Evolutionary conservation across 2,329 filamentous ascomycete genomes (phyloP), one percentile per base, ranked within the genome.

Genomic region (Neofusicoccum kwambonambiense): DNA sequence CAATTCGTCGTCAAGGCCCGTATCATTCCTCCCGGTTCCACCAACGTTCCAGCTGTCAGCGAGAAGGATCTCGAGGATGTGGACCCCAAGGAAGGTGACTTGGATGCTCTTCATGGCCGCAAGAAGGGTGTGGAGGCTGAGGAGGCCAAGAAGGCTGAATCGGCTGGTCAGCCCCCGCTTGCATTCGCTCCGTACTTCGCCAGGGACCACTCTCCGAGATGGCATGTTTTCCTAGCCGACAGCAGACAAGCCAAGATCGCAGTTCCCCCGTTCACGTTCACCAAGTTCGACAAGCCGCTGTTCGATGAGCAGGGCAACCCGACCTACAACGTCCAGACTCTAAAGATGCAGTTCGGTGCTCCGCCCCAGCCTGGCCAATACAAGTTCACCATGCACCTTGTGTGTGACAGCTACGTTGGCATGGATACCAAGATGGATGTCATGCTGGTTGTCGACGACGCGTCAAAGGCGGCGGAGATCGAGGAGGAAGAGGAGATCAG

Each of bases 241-340:
- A 90, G 89, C 71, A 96, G 96, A 80, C 91, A 96, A 75, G 93
- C 92, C 74, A 96, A 96, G 80, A 94, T 99, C 79, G 93, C 94
- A 17, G 95, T 99, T 2, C 94, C 94, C 2, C 95, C 96, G 0
- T 97, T 97, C 77, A 92, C 91, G n/a, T 98, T 99, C 79, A 89
- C 89, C 47, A 89, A 89, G 51, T 98, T 99, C 75, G 93, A 97
- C 78, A 90, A 93, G 81, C 91, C 92, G 35, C 88, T 97, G 37
- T 90, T 95, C 68, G 88, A 90, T 70, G 88, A 87, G 45, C 85
- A 88, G 67, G 92, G 91, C 71, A 91, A 90, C 75, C 94, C 94
- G 2, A 98, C 95, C 2, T 99, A 92, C 81, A 90, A 93, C 72
- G 89, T 99, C 80, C 93, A 98, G 78, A 99, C 95, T 3, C 83